phyloP scores from a whole-genome alignment of 2,329 filamentous ascomycete genomes.

The Alternaria brassicicola region DNA sequence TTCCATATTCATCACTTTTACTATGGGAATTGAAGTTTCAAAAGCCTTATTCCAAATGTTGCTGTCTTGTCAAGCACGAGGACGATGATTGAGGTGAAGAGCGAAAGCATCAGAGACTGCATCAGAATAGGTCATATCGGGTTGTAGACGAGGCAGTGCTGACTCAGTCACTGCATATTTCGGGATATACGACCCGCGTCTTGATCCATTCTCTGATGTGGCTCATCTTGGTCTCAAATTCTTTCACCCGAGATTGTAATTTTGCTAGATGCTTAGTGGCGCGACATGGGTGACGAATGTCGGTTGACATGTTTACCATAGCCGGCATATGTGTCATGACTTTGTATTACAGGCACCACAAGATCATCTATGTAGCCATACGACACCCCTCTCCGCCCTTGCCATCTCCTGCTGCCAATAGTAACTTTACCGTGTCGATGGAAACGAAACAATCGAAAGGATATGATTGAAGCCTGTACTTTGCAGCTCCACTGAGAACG shows the following conservation, averaged over 20 bases:
- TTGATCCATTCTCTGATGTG: background rate
- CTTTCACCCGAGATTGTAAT: background rate
- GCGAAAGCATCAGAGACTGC: background rate
- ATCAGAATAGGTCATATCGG: background rate
- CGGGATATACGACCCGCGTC: background rate
- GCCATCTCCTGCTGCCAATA: background rate
- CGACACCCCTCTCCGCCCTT: background rate
- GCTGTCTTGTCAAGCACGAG: background rate
- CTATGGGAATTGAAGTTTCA: background rate
- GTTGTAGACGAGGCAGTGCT: slow-evolving; percentile 1
- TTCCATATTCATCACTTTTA: background rate
- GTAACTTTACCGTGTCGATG: background rate
- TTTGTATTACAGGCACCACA: background rate
- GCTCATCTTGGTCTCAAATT: background rate
- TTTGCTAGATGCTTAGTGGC: background rate
- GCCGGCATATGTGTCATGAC: background rate
- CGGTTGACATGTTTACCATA: background rate
- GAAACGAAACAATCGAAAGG: background rate
- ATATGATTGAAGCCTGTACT: background rate
- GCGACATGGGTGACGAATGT: too few species aligned
- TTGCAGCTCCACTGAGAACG: background rate
- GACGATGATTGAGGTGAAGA: background rate
- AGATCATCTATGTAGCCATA: background rate
- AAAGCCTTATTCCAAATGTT: background rate
- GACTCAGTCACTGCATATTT: background rate